Evolutionary conservation across 2,329 filamentous ascomycete genomes (phyloP), one percentile per base, ranked within the genome.

Genomic region (Paecilomyces fulvus): DNA sequence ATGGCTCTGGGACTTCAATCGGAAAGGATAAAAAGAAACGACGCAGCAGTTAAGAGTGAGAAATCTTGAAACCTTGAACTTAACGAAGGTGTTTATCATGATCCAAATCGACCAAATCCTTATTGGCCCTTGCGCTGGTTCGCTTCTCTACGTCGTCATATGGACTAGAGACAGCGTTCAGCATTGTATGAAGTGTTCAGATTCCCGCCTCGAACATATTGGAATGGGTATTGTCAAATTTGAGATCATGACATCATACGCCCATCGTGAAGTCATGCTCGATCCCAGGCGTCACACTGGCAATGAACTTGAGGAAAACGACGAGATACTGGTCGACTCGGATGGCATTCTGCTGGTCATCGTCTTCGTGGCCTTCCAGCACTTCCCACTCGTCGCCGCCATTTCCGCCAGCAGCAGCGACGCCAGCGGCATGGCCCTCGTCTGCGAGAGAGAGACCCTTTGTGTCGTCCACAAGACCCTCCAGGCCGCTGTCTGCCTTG

Each of bases 241-340:
- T 20, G 20, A 30, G 10, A 30, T 17, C 51, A 51, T 46, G 3
- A 10, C 33, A 53, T 79, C 79, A 96, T 43, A 96, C 86, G 5
- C 90, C 89, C 91, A 96, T 96, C 0, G 92, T 97, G 72, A 95
- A 96, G 71, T 97, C 92, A 73, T 96, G 90, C 75, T 97, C 92
- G 73, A 99, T 97, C 51, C 92, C 92, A 5, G 94, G 94, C 14
- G 92, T 97, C 49, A 99, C 94, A 65, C 87, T 94, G 31, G 87
- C 86, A 78, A 90, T 89, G 73, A 90, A 90, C 81, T 79, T 79
- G 59, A 79, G 64, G 63, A 79, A 79, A 14, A 79, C 77, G 51
- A 79, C 77, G 58, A 79, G 61, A 65, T 79, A 79, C 66, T 79
- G 77, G 64, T 79, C 77, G 37, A 79, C 77, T 10, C 77, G 67